phyloP scores from a whole-genome alignment of 768 basidiomycete genomes.

The Tulasnella sp. region DNA sequence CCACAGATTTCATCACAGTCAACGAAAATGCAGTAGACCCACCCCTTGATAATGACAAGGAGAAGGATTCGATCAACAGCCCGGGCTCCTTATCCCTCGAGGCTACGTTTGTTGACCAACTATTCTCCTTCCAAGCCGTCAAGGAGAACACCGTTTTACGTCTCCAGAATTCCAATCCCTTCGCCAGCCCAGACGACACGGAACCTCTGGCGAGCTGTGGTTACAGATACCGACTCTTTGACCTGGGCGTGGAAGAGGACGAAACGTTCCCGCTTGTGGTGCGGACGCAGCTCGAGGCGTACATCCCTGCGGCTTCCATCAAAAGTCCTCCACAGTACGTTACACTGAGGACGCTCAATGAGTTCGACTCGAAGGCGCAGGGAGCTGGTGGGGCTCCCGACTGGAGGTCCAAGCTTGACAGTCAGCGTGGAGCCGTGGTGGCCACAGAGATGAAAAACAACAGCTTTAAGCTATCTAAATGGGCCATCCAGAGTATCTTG shows the following conservation, averaged over 20 bases:
- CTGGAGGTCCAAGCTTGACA: conserved; percentile 94
- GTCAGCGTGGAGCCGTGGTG: conserved; percentile 92
- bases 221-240: conserved; percentile 92
- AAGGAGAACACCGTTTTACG: conserved; percentile 56
- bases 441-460: conserved; percentile 99
- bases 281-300: conserved; percentile 94
- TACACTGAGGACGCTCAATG: conserved; percentile 90
- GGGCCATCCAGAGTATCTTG: conserved; percentile 89
- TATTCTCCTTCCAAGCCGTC: conserved; percentile 94
- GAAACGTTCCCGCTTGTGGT: conserved; percentile 86
- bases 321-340: conserved; percentile 55
- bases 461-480: conserved; percentile 91
- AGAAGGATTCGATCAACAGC: conserved; percentile 77
- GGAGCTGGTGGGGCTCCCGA: conserved; percentile 95
- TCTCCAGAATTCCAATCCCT: conserved; percentile 83
- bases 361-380: conserved; percentile 83
- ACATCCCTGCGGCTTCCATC: conserved; percentile 38
- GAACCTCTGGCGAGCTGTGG: conserved; percentile 93
- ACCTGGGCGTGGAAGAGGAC: conserved; percentile 79
- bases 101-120: conserved; percentile 98
- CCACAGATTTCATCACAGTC: conserved; percentile 74
- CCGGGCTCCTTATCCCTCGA: conserved; percentile 89
- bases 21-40: conserved; percentile 98
- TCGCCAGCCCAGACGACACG: conserved; percentile 86
- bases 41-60: conserved; percentile 41